Base-by-base conservation (phyloP, 306 rosid species). In the Trichosanthes cucumerina region DNA sequence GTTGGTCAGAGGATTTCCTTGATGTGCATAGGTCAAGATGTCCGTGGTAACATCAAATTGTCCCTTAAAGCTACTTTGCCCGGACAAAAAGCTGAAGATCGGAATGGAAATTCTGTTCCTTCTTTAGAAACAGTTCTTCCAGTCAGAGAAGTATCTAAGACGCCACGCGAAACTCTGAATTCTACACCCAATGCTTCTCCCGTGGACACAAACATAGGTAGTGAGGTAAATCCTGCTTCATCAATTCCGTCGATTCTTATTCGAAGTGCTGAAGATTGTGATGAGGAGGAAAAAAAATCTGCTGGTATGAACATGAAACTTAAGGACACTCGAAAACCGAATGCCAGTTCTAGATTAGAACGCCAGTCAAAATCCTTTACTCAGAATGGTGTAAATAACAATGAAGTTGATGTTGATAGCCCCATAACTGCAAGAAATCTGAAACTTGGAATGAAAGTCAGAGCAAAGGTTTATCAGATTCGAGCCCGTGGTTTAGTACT, bases 21-120 rank as follows among this genome's bases (percentile, higher is more conserved):
- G 89, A 88, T 80, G 91, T 95, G 98, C 86, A 92, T 91, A 81
- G 96, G 93, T 60, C 98, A 91, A 84, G 98, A 95, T 86, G 91
- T 92, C 81, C 92, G 93, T 41, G 97, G 98, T 80, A 92, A 95
- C 89, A 89, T 89, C 64, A 95, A 95, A 79, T 86, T 95, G 82
- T 95, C 97, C 85, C 96, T 88, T 59, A 95, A 95, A 87, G 97
- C 96, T 71, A 60, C 88, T 80, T 69, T 59, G 71, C 84, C 86
- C 38, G 76, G 38, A 75, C 83, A 86, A 33, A 76, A 62, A 78
- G 38, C 82, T 66, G 79, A 79, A 77, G 38, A 53, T 75, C 80
- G 15, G 82, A 86, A 23, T 49, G 86, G 85, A 78, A 84, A 53
- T 70, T 78, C 91, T 73, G 76, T 78, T 58, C 71, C 85, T 38